Conservation (phyloP, 2,329 filamentous ascomycete species). For the Sphaceloma murrayae region DNA sequence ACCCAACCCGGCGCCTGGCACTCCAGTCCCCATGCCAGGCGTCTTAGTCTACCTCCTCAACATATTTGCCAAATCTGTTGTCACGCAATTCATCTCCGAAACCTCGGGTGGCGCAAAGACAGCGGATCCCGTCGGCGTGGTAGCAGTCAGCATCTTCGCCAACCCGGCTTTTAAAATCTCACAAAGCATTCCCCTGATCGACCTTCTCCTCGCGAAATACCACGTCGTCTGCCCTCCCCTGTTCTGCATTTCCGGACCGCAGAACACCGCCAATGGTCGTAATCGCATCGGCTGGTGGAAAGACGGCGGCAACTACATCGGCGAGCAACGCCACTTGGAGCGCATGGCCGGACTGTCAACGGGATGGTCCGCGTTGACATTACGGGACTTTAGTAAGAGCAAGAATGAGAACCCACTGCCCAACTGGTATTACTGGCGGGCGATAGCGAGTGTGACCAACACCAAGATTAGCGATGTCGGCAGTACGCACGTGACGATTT, state of each 20-base stretch:
- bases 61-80: conserved; percentile 62
- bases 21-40: conserved; percentile 44
- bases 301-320: conserved; percentile 43
- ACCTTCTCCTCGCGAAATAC: conserved; percentile 82
- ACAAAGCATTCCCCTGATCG: conserved; percentile 57
- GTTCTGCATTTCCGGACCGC: conserved; percentile 67
- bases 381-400: conserved; percentile 71
- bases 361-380: conserved; percentile 71
- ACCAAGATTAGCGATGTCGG: conserved; percentile 49
- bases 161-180: conserved; percentile 48
- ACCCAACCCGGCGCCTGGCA: conserved; percentile 35
- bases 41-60: conserved; percentile 68
- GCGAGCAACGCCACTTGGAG: conserved; percentile 65
- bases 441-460: conserved; percentile 66
- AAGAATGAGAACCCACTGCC: conserved; percentile 63
- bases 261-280: conserved; percentile 60
- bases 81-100: conserved; percentile 49
- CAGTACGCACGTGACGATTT: conserved; percentile 39
- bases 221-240: conserved; percentile 71
- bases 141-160: conserved; percentile 66
- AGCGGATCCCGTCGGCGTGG: conserved; percentile 71
- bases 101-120: conserved; percentile 31
- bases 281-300: conserved; percentile 64
- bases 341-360: conserved; percentile 75
- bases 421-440: conserved; percentile 71